Base-by-base conservation (phyloP, 371 early-diverging fungal genomes). In the Syncephalis plumigaleata region DNA sequence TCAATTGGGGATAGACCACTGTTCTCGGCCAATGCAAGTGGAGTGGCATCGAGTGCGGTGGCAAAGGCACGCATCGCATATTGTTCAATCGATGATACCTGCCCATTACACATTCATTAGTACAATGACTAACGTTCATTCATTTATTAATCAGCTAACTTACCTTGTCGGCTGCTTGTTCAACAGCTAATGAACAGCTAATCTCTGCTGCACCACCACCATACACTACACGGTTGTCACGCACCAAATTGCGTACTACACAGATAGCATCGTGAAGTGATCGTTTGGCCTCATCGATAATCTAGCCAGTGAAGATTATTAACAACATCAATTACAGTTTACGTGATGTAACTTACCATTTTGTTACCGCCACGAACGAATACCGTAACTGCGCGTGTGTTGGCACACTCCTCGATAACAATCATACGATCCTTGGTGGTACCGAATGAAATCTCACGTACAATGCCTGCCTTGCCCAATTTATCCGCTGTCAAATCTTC, bases 141-240 rank as follows among this genome's bases (percentile, higher is more conserved):
- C 47, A 9, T 17, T 54, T 55, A 37, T 51, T 50, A 25, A 7
- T 7, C 31, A 31, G 31, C 31, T 31, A 31, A n/a, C 47, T 57
- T 50, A 75, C 65, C 61, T 81, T 75, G 65, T 95, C 96, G 16
- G 98, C 98, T 31, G 84, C 94, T 57, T 81, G 77, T 42, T 85
- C 70, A 37, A 98, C 89, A 23, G 87, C 93, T 44, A 97, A 66
- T 22, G 97, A 82, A 65, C 90, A 87, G 56, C 90, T 75, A 57
- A 99, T 87, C 67, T 99, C 99, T 46, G 95, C 89, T 38, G 95
- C 87, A 51, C 99, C 99, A 53, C 99, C 99, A 52, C 99, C 99
- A 66, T 98, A 98, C 3, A 99, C 98, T 39, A 99, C 89, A 53
- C 92, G 87, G 73, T 90, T 91, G 65, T 96, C 91, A 45, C 79